These are phyloP conservation scores for Tuber microsphaerosporum DNA, from an alignment of 495 filamentous ascomycete genomes.

Conservation along the genomic window DNA sequence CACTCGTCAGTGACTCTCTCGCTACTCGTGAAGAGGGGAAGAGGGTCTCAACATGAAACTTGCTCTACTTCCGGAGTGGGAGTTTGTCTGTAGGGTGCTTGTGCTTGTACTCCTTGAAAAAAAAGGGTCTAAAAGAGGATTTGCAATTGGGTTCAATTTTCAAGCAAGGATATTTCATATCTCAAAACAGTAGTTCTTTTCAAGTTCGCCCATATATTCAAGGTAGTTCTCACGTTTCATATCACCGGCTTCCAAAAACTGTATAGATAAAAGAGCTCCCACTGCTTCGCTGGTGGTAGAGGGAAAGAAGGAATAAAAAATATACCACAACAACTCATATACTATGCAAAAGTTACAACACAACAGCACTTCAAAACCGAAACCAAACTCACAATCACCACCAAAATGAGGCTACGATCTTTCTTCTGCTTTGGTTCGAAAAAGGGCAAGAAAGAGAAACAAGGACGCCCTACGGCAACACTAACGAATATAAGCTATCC, in stretches of 20 bases:
- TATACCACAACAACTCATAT: background rate
- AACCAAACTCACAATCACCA: background rate
- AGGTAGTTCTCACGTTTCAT: background rate
- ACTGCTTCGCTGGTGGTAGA: background rate
- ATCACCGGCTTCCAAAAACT: background rate
- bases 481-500: background rate
- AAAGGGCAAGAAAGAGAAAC: background rate
- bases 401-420: background rate
- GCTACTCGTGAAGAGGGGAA: background rate
- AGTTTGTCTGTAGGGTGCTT: background rate
- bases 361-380: background rate
- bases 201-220: background rate
- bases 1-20: conserved; percentile 1
- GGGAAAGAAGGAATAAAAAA: background rate
- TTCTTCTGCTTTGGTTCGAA: background rate
- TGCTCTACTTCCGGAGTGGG: background rate
- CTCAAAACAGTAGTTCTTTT: background rate
- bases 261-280: background rate
- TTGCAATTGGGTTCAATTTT: background rate
- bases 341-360: background rate
- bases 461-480: background rate
- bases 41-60: background rate
- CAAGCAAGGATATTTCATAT: background rate
- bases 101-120: background rate
- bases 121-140: background rate